Evolutionary conservation across 441 rosid species (phyloP).

Genomic region (Arabidopsis hybrid): DNA sequence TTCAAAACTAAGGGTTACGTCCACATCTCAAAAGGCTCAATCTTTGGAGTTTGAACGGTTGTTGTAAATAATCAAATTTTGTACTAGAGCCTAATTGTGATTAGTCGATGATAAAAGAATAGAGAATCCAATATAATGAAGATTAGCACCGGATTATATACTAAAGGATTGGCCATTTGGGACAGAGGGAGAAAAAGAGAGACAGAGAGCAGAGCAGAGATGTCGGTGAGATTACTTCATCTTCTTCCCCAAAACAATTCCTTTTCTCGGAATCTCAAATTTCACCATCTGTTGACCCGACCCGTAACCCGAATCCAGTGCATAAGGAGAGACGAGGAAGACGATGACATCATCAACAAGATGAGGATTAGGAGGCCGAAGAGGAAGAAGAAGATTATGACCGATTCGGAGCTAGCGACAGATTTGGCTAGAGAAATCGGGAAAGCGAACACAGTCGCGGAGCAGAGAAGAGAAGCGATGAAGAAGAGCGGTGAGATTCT

Average conservation of each 20-base stretch:
- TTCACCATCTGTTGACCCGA: conserved; percentile 14
- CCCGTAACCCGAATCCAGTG: conserved; percentile 29
- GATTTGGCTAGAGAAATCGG: conserved; percentile 66
- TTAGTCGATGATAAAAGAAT: not conserved
- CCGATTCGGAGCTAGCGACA: conserved; percentile 64
- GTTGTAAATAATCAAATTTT: not conserved
- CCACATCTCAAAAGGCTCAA: no score
- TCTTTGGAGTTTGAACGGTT: not conserved
- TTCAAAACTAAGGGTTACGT: not conserved
- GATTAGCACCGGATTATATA: not conserved
- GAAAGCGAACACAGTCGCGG: conserved; percentile 54
- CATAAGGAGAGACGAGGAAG: conserved; percentile 33
- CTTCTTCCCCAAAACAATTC: conserved; percentile 33
- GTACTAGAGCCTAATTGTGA: no score
- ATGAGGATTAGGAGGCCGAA: conserved; percentile 43
- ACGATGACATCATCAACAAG: conserved; percentile 32
- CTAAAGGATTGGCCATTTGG: not conserved
- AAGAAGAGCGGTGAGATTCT: conserved; percentile 67
- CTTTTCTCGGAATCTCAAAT: conserved; percentile 36
- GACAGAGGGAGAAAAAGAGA: conserved; percentile 3
- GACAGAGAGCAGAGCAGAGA: conserved; percentile 2
- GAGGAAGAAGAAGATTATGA: conserved; percentile 38
- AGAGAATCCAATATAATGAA: not conserved
- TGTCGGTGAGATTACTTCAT: conserved; percentile 41
- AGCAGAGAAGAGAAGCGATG: conserved; percentile 75